Evolutionary conservation across 176 grass and related monocot genomes (phyloP), one percentile per base, ranked within the genome.

Genomic region (Chloris gayana): DNA sequence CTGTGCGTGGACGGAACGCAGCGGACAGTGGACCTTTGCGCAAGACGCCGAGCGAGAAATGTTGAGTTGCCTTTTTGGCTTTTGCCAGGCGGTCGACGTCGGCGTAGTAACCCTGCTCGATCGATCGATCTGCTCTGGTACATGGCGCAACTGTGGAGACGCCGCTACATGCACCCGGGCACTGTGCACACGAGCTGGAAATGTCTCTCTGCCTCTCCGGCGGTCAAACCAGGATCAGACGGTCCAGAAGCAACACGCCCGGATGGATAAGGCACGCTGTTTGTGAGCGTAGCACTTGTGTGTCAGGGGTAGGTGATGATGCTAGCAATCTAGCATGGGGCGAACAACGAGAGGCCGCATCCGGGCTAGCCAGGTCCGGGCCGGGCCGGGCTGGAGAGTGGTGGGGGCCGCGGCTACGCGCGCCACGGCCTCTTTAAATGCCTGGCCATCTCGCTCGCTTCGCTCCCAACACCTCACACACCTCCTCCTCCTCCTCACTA

Each of bases 381-480:
- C 53, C 72, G 72, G 72, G 30, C 69, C 25, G 69, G 69, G 41
- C 70, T 21, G 49, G 19, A 1, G 12, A 8, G 65, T 18, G 34
- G 50, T 42, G 61, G 63, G 63, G 24, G 9, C n/a, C 24, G 11
- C 56, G 13, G 56, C 9, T 12, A 59, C 1, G 57, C 58, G 58
- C 58, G 53, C 64, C 72, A 27, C 32, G 68, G 67, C 83, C 80
- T 89, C 80, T 89, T 80, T 78, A 83, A 80, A 89, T 85, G 72
- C 83, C 17, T 44, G 37, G 3, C 79, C 29, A 32, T 32, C 32
- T 61, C 39, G 47, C 32, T 56, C 77, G 22, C 80, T 72, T 56
- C 77, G 22, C 80, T 72, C 74, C 67, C 34, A 72, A 76, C 78
- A 83, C 85, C 50, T 54, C 50, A 70, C 72, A 26, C 74, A 60